Evolutionary conservation across 306 rosid species (phyloP).

Genomic region (Vigna nakashimae): DNA sequence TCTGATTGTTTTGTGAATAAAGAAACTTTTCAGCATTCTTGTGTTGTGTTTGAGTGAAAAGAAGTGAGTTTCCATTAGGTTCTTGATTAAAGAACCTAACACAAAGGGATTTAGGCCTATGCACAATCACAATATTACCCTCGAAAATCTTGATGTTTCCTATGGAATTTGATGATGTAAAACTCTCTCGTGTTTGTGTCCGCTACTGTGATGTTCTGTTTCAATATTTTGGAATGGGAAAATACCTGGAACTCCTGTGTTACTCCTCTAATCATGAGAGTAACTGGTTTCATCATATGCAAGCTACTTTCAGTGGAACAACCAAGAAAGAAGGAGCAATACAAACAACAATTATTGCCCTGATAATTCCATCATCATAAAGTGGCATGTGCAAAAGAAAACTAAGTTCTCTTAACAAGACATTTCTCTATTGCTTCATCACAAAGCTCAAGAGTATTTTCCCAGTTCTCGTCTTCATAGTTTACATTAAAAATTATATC

Average conservation of each 20-base stretch:
- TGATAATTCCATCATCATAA: slow-evolving; percentile 25
- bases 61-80: too few species aligned
- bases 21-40: too few species aligned
- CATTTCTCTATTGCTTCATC: slow-evolving; percentile 87
- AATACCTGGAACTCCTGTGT: slow-evolving; percentile 27
- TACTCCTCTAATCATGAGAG: slow-evolving; percentile 1
- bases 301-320: slow-evolving; percentile 40
- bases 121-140: slow-evolving; percentile 35
- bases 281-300: slow-evolving; percentile 37
- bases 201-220: slow-evolving; percentile 32
- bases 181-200: neutral
- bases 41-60: too few species aligned
- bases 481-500: slow-evolving; percentile 74
- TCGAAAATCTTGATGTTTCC: slow-evolving; percentile 6
- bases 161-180: slow-evolving; percentile 22
- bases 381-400: slow-evolving; percentile 30
- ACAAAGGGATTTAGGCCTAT: slow-evolving; percentile 23
- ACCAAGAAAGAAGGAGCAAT: slow-evolving; percentile 28
- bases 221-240: neutral
- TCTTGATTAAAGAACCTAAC: too few species aligned
- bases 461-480: slow-evolving; percentile 82
- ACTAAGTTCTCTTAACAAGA: slow-evolving; percentile 56
- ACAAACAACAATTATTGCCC: slow-evolving; percentile 3
- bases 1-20: too few species aligned
- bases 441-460: slow-evolving; percentile 76